These are phyloP conservation scores for Pichia sp. DNA, from an alignment of 1,139 yeast species.

Conservation along the genomic window DNA sequence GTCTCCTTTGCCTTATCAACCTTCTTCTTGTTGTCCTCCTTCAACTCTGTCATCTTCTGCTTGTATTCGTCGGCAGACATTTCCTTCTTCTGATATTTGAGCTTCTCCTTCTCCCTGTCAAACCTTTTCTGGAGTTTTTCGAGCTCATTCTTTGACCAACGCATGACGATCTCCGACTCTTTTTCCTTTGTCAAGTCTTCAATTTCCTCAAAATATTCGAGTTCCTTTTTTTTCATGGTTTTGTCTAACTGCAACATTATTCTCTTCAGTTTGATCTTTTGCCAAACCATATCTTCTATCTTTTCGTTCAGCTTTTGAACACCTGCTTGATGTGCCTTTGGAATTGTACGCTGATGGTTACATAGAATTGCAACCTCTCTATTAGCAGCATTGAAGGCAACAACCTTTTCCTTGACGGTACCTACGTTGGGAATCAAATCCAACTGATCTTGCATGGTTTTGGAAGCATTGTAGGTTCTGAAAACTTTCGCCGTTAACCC, in stretches of 20 bases:
- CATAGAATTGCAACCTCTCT: constrained; percentile 92
- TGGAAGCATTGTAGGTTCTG: constrained; percentile 95
- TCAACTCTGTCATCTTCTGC: constrained; percentile 52
- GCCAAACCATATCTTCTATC: constrained; percentile 79
- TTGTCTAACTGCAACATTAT: constrained; percentile 68
- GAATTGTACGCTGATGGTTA: constrained; percentile 93
- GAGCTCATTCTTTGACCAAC: constrained; percentile 58
- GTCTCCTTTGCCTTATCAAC: constrained; percentile 55
- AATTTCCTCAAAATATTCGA: constrained; percentile 61
- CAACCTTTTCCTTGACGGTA: constrained; percentile 80
- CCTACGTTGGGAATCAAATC: constrained; percentile 81
- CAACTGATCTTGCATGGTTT: constrained; percentile 92
- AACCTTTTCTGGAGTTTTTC: constrained; percentile 52
- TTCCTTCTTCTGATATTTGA: constrained; percentile 47
- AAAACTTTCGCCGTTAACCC: constrained; percentile 95
- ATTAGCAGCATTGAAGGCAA: constrained; percentile 89
- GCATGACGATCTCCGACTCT: constrained; percentile 52
- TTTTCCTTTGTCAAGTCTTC: constrained; percentile 68
- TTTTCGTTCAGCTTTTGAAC: constrained; percentile 75
- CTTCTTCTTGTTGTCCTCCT: constrained; percentile 42
- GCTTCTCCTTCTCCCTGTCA: constrained; percentile 37
- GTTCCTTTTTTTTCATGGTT: constrained; percentile 46
- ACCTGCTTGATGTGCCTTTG: constrained; percentile 75
- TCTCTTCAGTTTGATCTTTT: constrained; percentile 66
- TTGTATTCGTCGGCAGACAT: constrained; percentile 46